Evolutionary conservation across 164 flowering plant genomes (phyloP), one percentile per base, ranked within the genome.

Genomic region (Amborella trichopoda): DNA sequence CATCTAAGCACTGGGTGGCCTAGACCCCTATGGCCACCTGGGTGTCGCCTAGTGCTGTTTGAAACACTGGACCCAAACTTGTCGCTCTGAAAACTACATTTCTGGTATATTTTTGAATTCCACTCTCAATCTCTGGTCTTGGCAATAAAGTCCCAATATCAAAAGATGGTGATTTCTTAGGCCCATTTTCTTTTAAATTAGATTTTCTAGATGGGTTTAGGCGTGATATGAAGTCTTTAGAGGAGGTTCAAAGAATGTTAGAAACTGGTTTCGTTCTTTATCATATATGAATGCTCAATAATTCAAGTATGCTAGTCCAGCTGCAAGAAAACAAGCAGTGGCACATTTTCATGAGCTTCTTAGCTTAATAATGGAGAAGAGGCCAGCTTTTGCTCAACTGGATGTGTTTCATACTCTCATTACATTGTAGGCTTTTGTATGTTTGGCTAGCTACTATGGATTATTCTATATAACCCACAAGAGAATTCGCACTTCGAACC

Each of bases 271-370:
- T 91, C 84, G n/a, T 48, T 95, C 95, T 45, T 91, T 96, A 30
- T 96, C 99, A 8, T 91, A 91, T 73, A 64, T 91, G 61, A 91
- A 78, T 50, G 86, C 88, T 0, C 75, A 86, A 68, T 78, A 72
- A 54, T 72, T 87, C 44, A 90, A 87, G 2, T 50, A 44, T 22
- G 64, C 67, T 1, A 79, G 80, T 42, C 95, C 86, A 16, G 76
- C 75, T 53, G 77, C 94, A 45, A 70, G 90, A 23, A 91, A 91
- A 47, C 58, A 95, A 18, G 77, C 72, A 6, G 91, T 87, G 22
- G 95, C 80, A n/a, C 86, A 87, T 59, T 81, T 91, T 62, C 99
- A 91, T 61, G 99, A 91, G 68, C 65, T 91, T 19, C 80, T 91
- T 19, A 82, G 96, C 63, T 71, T 91, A 64, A 78, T 86, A 1